phyloP scores from a whole-genome alignment of 805 yeast species.

The Nakazawaea laoshanensis region DNA sequence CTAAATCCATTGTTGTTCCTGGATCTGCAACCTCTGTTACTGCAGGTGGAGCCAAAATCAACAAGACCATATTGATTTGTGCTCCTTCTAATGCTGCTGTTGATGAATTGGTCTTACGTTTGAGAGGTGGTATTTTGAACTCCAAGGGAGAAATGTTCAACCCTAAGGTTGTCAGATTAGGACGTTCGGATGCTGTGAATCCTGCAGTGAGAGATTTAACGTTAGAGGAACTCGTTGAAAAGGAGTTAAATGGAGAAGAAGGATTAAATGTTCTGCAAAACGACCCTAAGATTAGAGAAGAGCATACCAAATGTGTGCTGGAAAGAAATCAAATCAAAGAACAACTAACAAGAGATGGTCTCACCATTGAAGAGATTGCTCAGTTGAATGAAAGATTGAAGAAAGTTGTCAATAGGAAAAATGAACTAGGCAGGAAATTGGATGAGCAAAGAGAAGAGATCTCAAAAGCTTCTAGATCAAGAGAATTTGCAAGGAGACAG shows the following conservation, averaged over 20 bases:
- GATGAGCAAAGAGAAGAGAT: slow-evolving; percentile 75
- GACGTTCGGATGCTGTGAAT: slow-evolving; percentile 83
- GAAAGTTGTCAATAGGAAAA: slow-evolving; percentile 50
- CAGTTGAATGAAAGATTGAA: slow-evolving; percentile 43
- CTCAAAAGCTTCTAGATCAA: slow-evolving; percentile 58
- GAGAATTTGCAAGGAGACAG: slow-evolving; percentile 71
- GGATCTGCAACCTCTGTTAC: slow-evolving; percentile 6
- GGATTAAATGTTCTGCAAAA: slow-evolving; percentile 27
- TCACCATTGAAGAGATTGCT: slow-evolving; percentile 31
- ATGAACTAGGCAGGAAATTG: slow-evolving; percentile 60
- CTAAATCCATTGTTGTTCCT: slow-evolving; percentile 8
- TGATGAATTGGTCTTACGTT: slow-evolving; percentile 83
- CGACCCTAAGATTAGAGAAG: slow-evolving; percentile 41
- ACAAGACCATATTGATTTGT: slow-evolving; percentile 68
- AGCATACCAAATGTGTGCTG: slow-evolving; percentile 40
- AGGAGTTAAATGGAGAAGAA: slow-evolving; percentile 34
- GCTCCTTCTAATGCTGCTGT: slow-evolving; percentile 99
- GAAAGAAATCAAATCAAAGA: slow-evolving; percentile 51
- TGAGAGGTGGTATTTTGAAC: slow-evolving; percentile 61
- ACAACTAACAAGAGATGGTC: slow-evolving; percentile 16
- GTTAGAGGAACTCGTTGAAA: slow-evolving; percentile 78
- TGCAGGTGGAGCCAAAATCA: slow-evolving; percentile 25
- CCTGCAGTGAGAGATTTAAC: slow-evolving; percentile 75
- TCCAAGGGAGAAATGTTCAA: slow-evolving; percentile 41
- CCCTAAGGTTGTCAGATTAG: slow-evolving; percentile 78